Base-by-base conservation (phyloP, 345 rosid species). In the Brassica carinata region DNA sequence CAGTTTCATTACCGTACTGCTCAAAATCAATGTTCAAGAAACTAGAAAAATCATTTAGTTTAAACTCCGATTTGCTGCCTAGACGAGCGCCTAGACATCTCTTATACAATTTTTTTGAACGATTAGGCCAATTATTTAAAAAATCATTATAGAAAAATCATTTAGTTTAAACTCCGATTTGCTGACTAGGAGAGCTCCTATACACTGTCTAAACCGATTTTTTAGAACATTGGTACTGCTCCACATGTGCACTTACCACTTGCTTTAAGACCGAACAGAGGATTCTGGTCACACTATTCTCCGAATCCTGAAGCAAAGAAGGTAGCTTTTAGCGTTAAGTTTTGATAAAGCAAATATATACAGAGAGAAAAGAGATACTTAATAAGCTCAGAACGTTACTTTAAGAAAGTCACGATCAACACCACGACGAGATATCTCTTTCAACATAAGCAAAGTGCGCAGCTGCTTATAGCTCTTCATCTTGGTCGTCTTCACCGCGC, bases 401-500 rank as follows among this genome's bases (percentile, higher is more conserved):
- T 80, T 83, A 29, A 83, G 77, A 72, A 64, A 72, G 74, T 83
- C 85, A 9, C 85, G 57, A 38, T 83, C 83, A 76, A 83, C 83
- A 70, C 85, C 85, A 83, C 83, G 83, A 27, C 83, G 81, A 75
- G 80, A 23, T 30, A 83, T 83, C 26, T 83, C 85, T 76, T 83
- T 83, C 81, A 83, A 67, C 81, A 76, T 43, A 76, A 83, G 83
- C 78, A 83, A 64, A 4, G 85, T 79, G 14, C 85, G 85, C 26
- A 83, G n/a, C 48, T 79, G 83, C 80, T 75, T 75, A 63, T 83
- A 83, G 67, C 57, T 83, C 74, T 83, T 83, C 83, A 83, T 79
- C 26, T 78, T 75, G 72, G 83, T 83, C n/a, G 81, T 72, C 31
- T 79, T 83, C 17, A 83, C 81, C 5, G 83, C 74, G 63, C 73